Conservation (phyloP, 495 filamentous ascomycete genomes). For the Staphylotrichum tortipilum region DNA sequence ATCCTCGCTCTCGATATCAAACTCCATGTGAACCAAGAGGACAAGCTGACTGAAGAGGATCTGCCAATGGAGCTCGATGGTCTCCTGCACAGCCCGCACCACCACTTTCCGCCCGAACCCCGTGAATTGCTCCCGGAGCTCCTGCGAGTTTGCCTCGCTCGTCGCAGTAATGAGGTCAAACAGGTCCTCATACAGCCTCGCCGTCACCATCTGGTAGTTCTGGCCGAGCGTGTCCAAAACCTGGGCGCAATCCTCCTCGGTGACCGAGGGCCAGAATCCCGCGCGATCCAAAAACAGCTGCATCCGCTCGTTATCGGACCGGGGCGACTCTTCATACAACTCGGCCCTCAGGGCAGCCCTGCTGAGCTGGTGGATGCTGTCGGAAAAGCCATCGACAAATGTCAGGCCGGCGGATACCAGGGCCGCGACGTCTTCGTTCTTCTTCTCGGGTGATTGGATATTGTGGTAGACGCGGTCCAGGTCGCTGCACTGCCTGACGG, state of each 20-base stretch:
- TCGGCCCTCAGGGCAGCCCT: slow-evolving; percentile 54
- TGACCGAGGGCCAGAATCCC: slow-evolving; percentile 62
- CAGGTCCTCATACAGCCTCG: slow-evolving; percentile 45
- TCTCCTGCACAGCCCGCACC: slow-evolving; percentile 69
- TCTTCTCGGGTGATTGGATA: slow-evolving; percentile 25
- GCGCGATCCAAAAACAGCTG: slow-evolving; percentile 62
- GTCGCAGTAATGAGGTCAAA: slow-evolving; percentile 33
- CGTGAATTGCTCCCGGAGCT: slow-evolving; percentile 43
- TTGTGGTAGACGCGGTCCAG: slow-evolving; percentile 65
- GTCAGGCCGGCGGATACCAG: slow-evolving; percentile 52
- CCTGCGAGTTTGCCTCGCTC: slow-evolving; percentile 31
- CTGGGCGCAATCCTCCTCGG: slow-evolving; percentile 55
- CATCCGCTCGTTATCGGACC: slow-evolving; percentile 60
- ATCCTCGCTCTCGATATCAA: slow-evolving; percentile 61
- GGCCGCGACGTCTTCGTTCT: slow-evolving; percentile 29
- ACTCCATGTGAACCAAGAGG: slow-evolving; percentile 74
- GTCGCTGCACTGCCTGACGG: slow-evolving; percentile 68
- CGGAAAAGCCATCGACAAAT: slow-evolving; percentile 53
- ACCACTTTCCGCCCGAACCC: slow-evolving; percentile 64
- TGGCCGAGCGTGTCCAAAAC: slow-evolving; percentile 49
- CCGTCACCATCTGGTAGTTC: slow-evolving; percentile 43
- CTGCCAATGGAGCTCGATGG: slow-evolving; percentile 55
- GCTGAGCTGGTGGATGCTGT: slow-evolving; percentile 52
- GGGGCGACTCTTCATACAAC: slow-evolving; percentile 57
- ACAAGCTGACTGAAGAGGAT: slow-evolving; percentile 73